Conservation (phyloP, 345 rosid species). For the Eucalyptus fibrosa region DNA sequence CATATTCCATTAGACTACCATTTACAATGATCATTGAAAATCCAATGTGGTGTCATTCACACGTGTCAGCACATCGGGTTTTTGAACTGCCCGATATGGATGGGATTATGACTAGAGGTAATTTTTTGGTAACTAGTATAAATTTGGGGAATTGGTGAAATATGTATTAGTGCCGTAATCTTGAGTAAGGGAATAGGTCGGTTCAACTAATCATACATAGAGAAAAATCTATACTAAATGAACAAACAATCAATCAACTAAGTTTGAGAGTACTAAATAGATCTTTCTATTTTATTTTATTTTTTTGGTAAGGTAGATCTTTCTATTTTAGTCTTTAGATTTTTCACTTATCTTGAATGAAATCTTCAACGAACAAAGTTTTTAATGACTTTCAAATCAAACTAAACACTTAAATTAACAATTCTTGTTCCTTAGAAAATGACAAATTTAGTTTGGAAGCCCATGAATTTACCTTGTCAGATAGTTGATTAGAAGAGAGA, state of each 20-base stretch:
- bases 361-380: neutral
- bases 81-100: neutral
- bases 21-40: neutral
- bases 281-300: too few species aligned
- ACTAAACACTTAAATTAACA: too few species aligned
- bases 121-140: neutral
- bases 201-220: neutral
- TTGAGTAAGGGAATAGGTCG: neutral
- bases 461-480: too few species aligned
- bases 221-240: neutral
- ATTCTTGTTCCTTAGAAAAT: neutral
- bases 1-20: neutral
- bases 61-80: neutral
- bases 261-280: neutral
- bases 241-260: neutral
- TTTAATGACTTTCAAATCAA: neutral
- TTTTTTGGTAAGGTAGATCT: too few species aligned
- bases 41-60: fast-evolving
- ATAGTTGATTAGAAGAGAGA: neutral
- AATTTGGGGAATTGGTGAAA: neutral
- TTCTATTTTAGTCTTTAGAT: neutral
- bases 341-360: neutral
- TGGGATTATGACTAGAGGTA: fast-evolving
- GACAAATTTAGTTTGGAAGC: neutral
- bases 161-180: neutral